Percentiles rank a stretch among this genome's conserved stretches.
Evolutionary conservation across 2,329 filamentous ascomycete species (phyloP).

Genomic region (Botrytis hyacinthi): DNA sequence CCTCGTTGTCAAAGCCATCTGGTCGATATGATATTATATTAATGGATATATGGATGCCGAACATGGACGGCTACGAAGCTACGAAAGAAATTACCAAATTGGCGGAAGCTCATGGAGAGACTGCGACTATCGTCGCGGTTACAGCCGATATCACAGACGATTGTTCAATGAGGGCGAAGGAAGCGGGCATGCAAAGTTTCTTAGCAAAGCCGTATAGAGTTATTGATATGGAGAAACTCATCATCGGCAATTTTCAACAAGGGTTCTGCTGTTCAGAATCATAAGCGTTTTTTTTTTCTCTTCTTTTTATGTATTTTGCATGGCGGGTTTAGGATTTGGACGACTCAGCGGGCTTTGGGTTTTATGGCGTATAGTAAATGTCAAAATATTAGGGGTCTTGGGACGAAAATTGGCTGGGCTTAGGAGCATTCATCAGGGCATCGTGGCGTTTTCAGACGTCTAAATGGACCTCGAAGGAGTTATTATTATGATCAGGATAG

Average conservation of each 20-base stretch:
- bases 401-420: neutral
- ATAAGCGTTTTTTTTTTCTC: neutral
- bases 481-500: constrained; percentile 2
- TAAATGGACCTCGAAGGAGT: neutral
- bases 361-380: constrained; percentile 9
- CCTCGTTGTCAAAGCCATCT: constrained; percentile 39
- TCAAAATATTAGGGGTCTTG: neutral
- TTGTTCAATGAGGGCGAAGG: constrained; percentile 48
- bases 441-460: neutral
- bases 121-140: constrained; percentile 48
- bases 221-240: constrained; percentile 51
- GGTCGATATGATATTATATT: constrained; percentile 59
- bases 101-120: constrained; percentile 25
- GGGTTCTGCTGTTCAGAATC: constrained; percentile 14
- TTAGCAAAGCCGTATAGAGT: constrained; percentile 57
- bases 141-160: constrained; percentile 56
- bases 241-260: constrained; percentile 38
- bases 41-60: constrained; percentile 75
- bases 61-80: constrained; percentile 70
- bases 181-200: constrained; percentile 54
- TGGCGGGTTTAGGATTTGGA: neutral
- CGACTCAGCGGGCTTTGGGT: neutral
- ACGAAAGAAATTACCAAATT: constrained; percentile 56
- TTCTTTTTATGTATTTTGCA: constrained; percentile 12
- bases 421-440: neutral